Evolutionary conservation across 2,329 filamentous ascomycete species (phyloP).

Genomic region (Aspergillus eucalypticola): DNA sequence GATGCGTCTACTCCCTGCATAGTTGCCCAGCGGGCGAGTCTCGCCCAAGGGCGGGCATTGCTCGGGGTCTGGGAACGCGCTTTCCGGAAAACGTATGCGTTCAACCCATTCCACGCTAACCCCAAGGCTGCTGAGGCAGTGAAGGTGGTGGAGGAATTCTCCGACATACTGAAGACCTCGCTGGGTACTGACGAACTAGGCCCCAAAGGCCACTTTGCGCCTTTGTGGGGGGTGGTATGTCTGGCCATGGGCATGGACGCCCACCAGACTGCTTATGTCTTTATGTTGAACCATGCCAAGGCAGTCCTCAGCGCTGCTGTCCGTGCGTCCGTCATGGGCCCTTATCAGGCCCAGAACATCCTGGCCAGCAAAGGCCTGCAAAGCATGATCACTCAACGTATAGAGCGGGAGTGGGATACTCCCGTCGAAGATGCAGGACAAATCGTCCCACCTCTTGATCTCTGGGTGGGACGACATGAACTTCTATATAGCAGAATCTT

Average conservation of each 20-base stretch:
- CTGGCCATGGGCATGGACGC: constrained; percentile 54
- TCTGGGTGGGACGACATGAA: constrained; percentile 67
- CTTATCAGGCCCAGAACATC: constrained; percentile 63
- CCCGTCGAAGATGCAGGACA: constrained; percentile 59
- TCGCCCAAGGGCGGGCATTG: constrained; percentile 62
- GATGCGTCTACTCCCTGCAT: constrained; percentile 65
- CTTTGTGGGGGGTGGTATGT: constrained; percentile 61
- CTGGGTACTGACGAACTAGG: constrained; percentile 34
- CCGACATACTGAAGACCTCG: constrained; percentile 39
- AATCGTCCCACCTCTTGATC: constrained; percentile 61
- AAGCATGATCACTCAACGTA: constrained; percentile 51
- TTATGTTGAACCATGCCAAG: constrained; percentile 65
- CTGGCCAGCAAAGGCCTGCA: constrained; percentile 57
- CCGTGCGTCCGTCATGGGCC: constrained; percentile 64
- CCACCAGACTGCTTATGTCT: constrained; percentile 60
- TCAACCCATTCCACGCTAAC: constrained; percentile 11
- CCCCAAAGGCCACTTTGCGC: constrained; percentile 59
- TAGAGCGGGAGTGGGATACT: constrained; percentile 51
- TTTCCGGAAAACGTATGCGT: constrained; percentile 42
- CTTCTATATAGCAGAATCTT: constrained; percentile 67
- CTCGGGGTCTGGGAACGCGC: constrained; percentile 62
- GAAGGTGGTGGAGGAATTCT: constrained; percentile 39
- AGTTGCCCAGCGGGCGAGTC: constrained; percentile 61
- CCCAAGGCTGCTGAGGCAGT: constrained; percentile 25
- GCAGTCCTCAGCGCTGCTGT: constrained; percentile 64